phyloP scores from a whole-genome alignment of 2,329 filamentous ascomycete genomes.

The Phialocephala subalpina region DNA sequence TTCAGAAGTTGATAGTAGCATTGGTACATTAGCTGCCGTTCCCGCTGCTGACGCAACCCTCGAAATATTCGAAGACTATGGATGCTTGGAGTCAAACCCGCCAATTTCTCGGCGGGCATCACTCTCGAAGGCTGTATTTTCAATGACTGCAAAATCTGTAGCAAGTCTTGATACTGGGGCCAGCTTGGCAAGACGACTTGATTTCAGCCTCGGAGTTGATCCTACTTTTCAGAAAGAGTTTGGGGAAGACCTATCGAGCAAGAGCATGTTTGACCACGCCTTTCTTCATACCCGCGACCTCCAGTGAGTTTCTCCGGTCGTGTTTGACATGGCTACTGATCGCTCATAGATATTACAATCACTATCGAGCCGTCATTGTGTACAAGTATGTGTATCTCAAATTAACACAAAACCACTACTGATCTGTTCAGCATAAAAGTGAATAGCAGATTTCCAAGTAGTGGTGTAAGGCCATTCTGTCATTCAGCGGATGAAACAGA shows the following conservation, averaged over 20 bases:
- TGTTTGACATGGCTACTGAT: neutral
- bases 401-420: neutral
- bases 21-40: neutral
- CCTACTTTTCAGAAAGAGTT: neutral
- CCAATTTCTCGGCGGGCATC: conserved; percentile 6
- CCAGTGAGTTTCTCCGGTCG: neutral
- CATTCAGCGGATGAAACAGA: conserved; percentile 12
- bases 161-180: conserved; percentile 5
- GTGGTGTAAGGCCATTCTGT: conserved; percentile 3
- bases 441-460: conserved; percentile 6
- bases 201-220: neutral
- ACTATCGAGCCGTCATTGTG: conserved; percentile 14
- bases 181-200: conserved; percentile 4
- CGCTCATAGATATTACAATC: conserved; percentile 11
- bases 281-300: conserved; percentile 10
- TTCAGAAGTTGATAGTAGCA: neutral
- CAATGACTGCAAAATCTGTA: conserved; percentile 5
- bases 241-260: neutral
- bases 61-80: conserved; percentile 14
- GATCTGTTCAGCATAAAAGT: conserved; percentile 6
- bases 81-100: neutral
- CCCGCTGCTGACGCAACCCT: conserved; percentile 2
- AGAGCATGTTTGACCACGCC: conserved; percentile 13
- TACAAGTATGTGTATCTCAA: conserved; percentile 1
- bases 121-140: neutral